phyloP scores from a whole-genome alignment of 2,329 filamentous ascomycete species.

The Endocalyx cinctus region DNA sequence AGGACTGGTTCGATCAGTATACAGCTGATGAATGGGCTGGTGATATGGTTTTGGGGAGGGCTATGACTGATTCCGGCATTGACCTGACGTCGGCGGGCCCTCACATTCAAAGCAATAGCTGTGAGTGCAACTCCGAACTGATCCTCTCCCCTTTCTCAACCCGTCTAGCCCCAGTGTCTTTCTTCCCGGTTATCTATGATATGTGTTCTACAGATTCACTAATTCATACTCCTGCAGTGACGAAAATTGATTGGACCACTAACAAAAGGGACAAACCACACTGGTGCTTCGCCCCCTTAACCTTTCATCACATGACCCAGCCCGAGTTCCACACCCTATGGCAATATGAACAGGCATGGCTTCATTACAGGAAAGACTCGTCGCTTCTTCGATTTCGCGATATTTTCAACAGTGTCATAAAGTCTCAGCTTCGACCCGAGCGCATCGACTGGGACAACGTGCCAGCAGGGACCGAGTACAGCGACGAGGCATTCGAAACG shows the following conservation, averaged over 20 bases:
- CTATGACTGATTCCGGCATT: slow-evolving; percentile 11
- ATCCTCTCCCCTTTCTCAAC: no score
- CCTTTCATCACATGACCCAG: slow-evolving; percentile 17
- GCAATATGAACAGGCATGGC: slow-evolving; percentile 15
- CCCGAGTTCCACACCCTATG: slow-evolving; percentile 14
- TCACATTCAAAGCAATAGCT: slow-evolving; percentile 14
- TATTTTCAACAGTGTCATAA: slow-evolving; percentile 14
- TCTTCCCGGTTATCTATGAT: no score
- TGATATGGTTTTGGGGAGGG: slow-evolving; percentile 16
- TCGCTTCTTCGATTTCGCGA: slow-evolving; percentile 14
- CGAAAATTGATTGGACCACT: slow-evolving; percentile 13
- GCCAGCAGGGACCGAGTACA: slow-evolving; percentile 14
- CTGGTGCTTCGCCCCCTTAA: slow-evolving; percentile 17
- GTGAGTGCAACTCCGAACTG: no score
- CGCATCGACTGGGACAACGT: slow-evolving; percentile 15
- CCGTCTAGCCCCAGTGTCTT: no score
- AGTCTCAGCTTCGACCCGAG: slow-evolving; percentile 10
- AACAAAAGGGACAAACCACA: slow-evolving; percentile 13
- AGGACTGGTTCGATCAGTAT: slow-evolving; percentile 9
- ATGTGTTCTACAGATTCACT: no score
- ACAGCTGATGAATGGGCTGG: slow-evolving; percentile 14
- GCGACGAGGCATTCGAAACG: slow-evolving; percentile 11
- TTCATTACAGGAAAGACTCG: slow-evolving; percentile 7
- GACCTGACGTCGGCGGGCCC: slow-evolving; percentile 15
- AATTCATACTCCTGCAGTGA: no score